Conservation (phyloP, 345 rosid genomes). For the Citrus inodora region DNA sequence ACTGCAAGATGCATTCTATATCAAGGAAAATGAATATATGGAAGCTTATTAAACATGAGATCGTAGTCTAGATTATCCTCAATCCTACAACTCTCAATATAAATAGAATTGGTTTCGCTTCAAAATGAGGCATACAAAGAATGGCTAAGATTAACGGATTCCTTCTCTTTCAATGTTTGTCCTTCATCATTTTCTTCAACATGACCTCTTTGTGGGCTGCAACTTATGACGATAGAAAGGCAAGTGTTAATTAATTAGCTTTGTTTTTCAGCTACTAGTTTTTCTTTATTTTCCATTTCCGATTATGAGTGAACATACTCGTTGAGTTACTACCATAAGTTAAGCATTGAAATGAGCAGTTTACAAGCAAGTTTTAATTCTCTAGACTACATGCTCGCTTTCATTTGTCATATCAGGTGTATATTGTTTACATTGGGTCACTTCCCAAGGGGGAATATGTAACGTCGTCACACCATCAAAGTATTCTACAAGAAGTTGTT, state of each 20-base stretch:
- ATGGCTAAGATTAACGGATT: not conserved
- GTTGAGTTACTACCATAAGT: no score
- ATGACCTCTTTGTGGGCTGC: not conserved
- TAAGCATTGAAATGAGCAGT: no score
- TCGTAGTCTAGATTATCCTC: not conserved
- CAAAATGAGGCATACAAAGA: not conserved
- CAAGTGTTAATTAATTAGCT: not conserved
- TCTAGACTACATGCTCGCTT: not conserved
- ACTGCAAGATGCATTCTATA: not conserved
- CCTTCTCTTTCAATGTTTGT: not conserved
- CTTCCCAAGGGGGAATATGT: conserved; percentile 20
- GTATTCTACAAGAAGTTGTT: conserved; percentile 21
- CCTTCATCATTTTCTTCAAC: not conserved
- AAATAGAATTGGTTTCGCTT: not conserved
- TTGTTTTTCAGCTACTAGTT: not conserved
- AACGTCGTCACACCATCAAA: conserved; percentile 22
- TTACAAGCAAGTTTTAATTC: no score
- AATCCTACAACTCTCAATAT: not conserved
- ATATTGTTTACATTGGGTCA: conserved; percentile 45
- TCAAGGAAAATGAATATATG: not conserved
- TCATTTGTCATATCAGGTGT: conserved; percentile 11
- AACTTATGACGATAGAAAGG: not conserved
- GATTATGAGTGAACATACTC: not conserved
- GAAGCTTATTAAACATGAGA: not conserved
- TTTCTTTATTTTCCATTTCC: not conserved